Percentiles rank a stretch among this genome's conserved stretches.
Conservation (phyloP, 2,329 filamentous ascomycete species). For the Monosporascus sp. region DNA sequence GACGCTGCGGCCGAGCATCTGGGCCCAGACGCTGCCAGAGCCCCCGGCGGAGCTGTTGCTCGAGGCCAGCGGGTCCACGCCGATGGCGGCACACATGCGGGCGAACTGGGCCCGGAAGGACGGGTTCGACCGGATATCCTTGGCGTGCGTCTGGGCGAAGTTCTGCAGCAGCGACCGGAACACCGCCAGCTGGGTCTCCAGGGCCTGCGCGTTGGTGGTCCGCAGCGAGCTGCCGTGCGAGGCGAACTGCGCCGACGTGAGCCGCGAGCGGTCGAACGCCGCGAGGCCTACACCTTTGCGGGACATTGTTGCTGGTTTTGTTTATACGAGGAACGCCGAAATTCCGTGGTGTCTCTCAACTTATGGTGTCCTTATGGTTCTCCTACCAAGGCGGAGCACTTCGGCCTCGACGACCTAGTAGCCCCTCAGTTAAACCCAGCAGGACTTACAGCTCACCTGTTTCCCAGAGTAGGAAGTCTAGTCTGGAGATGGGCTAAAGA, state of each 20-base stretch:
- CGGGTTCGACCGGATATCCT: constrained; percentile 93
- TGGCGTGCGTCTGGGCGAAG: constrained; percentile 89
- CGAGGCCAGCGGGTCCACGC: constrained; percentile 86
- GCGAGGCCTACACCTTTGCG: constrained; percentile 85
- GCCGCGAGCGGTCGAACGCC: constrained; percentile 78
- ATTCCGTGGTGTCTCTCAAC: too few species aligned
- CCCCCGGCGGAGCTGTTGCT: constrained; percentile 41
- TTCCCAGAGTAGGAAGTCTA: too few species aligned
- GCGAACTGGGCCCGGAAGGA: constrained; percentile 95
- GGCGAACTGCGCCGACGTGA: constrained; percentile 85
- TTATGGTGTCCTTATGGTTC: too few species aligned
- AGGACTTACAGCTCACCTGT: too few species aligned
- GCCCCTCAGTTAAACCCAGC: too few species aligned
- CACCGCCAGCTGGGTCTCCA: constrained; percentile 89
- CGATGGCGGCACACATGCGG: constrained; percentile 96
- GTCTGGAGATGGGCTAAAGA: too few species aligned
- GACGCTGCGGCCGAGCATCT: constrained; percentile 83
- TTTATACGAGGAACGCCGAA: not conserved
- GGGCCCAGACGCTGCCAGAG: constrained; percentile 77
- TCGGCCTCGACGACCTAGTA: too few species aligned
- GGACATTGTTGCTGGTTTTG: constrained; percentile 41
- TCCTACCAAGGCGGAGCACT: too few species aligned
- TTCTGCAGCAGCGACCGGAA: constrained; percentile 94
- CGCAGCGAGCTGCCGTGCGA: constrained; percentile 85
- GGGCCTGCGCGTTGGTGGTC: constrained; percentile 73